Evolutionary conservation across 352 stramenopile species (phyloP), one percentile per base, ranked within the genome.

Genomic region (Aphanomyces euteiches): DNA sequence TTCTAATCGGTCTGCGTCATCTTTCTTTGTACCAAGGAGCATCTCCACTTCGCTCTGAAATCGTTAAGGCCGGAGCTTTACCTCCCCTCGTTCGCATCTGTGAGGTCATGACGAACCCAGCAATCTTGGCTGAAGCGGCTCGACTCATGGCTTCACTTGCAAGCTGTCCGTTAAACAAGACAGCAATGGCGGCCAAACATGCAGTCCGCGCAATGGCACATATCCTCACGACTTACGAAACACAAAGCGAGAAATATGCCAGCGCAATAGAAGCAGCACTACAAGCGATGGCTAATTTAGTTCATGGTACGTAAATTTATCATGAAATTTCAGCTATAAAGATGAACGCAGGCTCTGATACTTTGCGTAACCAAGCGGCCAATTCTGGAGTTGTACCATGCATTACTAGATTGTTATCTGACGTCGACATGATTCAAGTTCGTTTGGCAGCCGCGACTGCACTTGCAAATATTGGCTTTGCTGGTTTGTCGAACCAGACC

Each of bases 401-500:
- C 5, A 69, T 78, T 6, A 77, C 90, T 15, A 72, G 80, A 17
- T 88, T 90, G 38, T 66, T 90, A 1, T 73, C 75, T 8, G 79
- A 92, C 41, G 78, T 75, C 21, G 7, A 37, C 7, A 76, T 73
- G 37, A 41, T 78, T 0, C 38, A 13, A 6, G 82, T 92, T 0
- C 78, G 83, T 54, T 66, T 76, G 0, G 83, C 90, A 38, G 83
- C 83, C 7, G 79, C 83, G 5, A 90, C 89, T 39, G 75, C 90
- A 15, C 72, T 92, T 3, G 79, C 81, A 3, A 92, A 92, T 41
- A 70, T 90, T 12, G 80, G 82, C 7, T 87, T 69, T 66, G 87
- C 88, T 54, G 82, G 90, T 56, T 72, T 87, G 6, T 79, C 90
- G 0, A 92, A 92, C 56, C 85, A 92, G 64, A 89, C 77, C 40